Evolutionary conservation across 2,329 filamentous ascomycete genomes (phyloP).

Genomic region (Ophiostoma fasciatum): DNA sequence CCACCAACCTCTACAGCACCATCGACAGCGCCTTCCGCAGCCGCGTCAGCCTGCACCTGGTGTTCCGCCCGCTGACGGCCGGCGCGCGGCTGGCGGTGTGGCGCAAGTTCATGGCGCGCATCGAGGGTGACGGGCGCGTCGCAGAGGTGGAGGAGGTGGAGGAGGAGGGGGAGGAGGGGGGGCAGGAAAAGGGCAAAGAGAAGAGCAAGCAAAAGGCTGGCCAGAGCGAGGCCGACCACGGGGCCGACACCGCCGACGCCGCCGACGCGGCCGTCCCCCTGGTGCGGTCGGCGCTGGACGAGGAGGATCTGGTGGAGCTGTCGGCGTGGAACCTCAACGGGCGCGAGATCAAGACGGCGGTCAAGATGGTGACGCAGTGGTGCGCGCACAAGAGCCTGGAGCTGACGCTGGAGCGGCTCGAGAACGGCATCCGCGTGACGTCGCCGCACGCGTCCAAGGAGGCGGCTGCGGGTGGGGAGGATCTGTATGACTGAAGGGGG

Average conservation of each 20-base stretch:
- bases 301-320: constrained; percentile 24
- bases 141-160: neutral
- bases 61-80: constrained; percentile 25
- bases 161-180: neutral
- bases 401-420: constrained; percentile 26
- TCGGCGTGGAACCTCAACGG: constrained; percentile 28
- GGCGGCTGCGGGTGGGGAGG: neutral
- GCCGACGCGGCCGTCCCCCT: neutral
- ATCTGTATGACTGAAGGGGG: constrained; percentile 5
- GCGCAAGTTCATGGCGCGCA: constrained; percentile 28
- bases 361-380: constrained; percentile 31
- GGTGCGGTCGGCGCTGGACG: no score
- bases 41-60: constrained; percentile 30
- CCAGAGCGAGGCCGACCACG: no score
- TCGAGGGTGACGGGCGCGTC: neutral
- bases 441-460: constrained; percentile 26
- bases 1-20: constrained; percentile 26
- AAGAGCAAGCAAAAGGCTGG: no score
- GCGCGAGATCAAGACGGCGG: constrained; percentile 30
- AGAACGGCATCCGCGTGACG: constrained; percentile 30
- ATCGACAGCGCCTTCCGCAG: constrained; percentile 31
- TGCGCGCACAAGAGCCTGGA: constrained; percentile 28
- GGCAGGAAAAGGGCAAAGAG: no score
- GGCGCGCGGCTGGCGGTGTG: constrained; percentile 27
- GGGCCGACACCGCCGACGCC: neutral